A percentile compares a stretch with the other conserved stretches of the same genome.
These are phyloP conservation scores for Breviolum minutum DNA, from an alignment of 73 alveolate species.

Conservation along the genomic window DNA sequence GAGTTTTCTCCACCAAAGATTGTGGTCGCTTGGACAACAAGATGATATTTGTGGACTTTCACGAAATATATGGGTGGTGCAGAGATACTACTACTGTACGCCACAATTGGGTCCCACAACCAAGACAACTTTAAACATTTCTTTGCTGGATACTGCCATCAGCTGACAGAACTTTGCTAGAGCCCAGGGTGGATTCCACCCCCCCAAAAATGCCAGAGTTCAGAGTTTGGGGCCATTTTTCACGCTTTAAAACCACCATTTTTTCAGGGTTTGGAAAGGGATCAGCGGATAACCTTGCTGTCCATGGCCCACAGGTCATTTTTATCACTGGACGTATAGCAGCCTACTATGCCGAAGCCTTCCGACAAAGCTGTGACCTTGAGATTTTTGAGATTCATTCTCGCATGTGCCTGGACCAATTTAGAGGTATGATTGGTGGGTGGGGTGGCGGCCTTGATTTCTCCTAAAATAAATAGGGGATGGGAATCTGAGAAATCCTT, in stretches of 20 bases:
- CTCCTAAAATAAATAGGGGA: no score
- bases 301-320: conserved; percentile 6
- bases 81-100: no score
- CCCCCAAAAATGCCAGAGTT: no score
- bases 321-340: conserved; percentile 82
- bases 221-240: background rate
- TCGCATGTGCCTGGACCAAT: conserved; percentile 24
- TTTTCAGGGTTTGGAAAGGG: background rate
- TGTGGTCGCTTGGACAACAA: conserved; percentile 10
- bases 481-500: no score
- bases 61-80: no score
- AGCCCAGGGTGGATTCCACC: no score
- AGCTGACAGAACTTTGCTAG: no score
- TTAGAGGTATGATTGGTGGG: background rate
- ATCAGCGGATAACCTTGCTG: background rate
- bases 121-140: no score
- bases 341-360: conserved; percentile 82
- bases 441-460: background rate
- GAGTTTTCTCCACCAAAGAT: conserved; percentile 70
- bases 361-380: background rate
- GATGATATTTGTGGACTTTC: background rate
- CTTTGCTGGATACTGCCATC: no score
- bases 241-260: background rate
- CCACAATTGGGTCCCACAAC: no score
- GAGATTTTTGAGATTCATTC: conserved; percentile 77